Base-by-base conservation (phyloP, 208 protist species). In the Leishmania tropica region DNA sequence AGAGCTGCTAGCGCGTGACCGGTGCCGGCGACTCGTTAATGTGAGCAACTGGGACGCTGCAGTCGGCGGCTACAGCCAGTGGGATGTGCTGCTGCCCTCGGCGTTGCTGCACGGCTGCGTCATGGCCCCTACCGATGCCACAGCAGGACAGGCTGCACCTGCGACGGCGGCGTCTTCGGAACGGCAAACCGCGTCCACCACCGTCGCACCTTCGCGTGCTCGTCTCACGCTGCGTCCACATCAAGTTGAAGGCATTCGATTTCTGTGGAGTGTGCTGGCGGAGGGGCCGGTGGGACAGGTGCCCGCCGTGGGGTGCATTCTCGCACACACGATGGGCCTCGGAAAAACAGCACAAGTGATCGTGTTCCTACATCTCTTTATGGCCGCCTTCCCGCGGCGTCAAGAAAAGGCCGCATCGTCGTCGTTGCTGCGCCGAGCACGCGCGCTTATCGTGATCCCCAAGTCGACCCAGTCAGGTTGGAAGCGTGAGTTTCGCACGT, bases 301-400 rank as follows among this genome's bases (percentile, higher is more conserved):
- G 42, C 95, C 93, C 2, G 86, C 93, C 7, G 91, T 96, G 31
- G 95, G 95, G 37, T 92, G 89, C 81, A 94, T 97, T 65, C 86
- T 97, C 8, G 92, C 95, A 0, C 95, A 97, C 87, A 95, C 95
- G 0, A 97, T 97, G 95, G 95, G 95, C 35, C 92, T 97, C 11
- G 95, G 95, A 42, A 97, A 97, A 80, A 97, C 95, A 17, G 92
- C 86, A 60, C 95, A 97, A 82, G 93, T 94, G 24, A 83, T 97
- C 17, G 75, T 96, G 40, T 97, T 97, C 56, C 65, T 94, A 13
- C 92, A 96, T 72, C 83, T 97, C n/a, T 94, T 93, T 73, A 72
- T 95, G 74, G 72, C 56, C 2, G 53, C 77, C 28, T 82, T 87
- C 17, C 80, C 79, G n/a, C 60, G 82, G n/a, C 42, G n/a, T 37